Conservation (phyloP, 2,329 filamentous ascomycete genomes). For the Calonectria pauciramosa region DNA sequence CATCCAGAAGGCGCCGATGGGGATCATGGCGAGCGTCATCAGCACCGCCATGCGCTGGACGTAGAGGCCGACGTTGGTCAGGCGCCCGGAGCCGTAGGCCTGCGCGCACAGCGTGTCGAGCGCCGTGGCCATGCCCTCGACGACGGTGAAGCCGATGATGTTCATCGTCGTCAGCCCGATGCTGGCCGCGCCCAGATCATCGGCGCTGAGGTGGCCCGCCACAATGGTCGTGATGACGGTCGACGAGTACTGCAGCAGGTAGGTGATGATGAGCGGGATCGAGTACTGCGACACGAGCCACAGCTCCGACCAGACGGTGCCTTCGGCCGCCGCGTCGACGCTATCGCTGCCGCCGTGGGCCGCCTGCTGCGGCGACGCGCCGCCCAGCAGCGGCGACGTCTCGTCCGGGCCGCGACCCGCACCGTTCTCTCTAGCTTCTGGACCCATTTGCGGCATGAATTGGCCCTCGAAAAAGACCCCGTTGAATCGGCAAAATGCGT, state of each 20-base stretch:
- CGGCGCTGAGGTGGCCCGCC: constrained; percentile 66
- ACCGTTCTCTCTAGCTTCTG: background rate
- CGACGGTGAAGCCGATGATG: constrained; percentile 64
- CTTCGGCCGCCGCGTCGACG: background rate
- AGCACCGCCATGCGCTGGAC: constrained; percentile 66
- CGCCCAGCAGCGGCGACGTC: background rate
- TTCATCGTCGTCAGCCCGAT: constrained; percentile 67
- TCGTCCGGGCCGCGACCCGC: background rate
- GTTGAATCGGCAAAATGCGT: background rate
- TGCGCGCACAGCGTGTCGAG: constrained; percentile 45
- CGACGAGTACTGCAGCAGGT: constrained; percentile 67
- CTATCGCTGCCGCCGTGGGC: background rate
- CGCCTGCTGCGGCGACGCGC: background rate
- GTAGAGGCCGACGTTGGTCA: constrained; percentile 64
- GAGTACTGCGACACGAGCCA: constrained; percentile 47
- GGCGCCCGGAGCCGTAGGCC: constrained; percentile 55
- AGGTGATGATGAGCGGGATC: constrained; percentile 64
- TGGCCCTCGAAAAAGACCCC: background rate
- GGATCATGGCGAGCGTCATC: constrained; percentile 62
- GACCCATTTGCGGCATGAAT: constrained; percentile 12
- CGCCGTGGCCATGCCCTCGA: constrained; percentile 46
- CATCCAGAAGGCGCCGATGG: constrained; percentile 64
- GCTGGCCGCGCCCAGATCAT: constrained; percentile 66
- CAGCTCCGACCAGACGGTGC: constrained; percentile 35
- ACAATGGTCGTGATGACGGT: constrained; percentile 65